phyloP scores from a whole-genome alignment of 495 filamentous ascomycete species.

The Penicillium turbatum region DNA sequence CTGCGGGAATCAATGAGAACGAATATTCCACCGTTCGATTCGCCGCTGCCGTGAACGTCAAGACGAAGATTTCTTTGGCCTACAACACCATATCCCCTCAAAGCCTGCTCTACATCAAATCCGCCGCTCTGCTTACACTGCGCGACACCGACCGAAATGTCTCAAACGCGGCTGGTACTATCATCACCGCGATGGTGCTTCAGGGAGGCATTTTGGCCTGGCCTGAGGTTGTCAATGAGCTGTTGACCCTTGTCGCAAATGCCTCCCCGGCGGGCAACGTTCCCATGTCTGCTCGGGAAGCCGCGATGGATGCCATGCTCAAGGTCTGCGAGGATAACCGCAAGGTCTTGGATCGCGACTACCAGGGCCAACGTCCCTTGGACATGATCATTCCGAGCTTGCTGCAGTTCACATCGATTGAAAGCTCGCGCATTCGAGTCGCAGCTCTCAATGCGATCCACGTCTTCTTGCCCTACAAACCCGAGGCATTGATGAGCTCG shows the following conservation, averaged over 20 bases:
- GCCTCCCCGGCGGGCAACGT: constrained; percentile 52
- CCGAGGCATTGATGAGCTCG: constrained; percentile 67
- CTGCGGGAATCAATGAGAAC: constrained; percentile 50
- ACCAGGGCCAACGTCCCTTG: constrained; percentile 79
- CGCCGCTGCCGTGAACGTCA: constrained; percentile 87
- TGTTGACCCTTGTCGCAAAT: constrained; percentile 73
- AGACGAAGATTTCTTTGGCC: constrained; percentile 76
- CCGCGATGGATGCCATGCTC: constrained; percentile 83
- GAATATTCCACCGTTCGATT: constrained; percentile 74
- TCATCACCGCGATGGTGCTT: constrained; percentile 89
- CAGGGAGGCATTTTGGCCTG: constrained; percentile 83
- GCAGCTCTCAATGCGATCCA: constrained; percentile 81
- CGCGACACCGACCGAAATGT: constrained; percentile 80
- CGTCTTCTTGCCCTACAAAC: constrained; percentile 78
- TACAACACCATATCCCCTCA: constrained; percentile 66
- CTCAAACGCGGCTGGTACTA: constrained; percentile 82
- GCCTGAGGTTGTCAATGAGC: constrained; percentile 81
- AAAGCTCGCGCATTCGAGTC: constrained; percentile 68
- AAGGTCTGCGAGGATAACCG: constrained; percentile 98
- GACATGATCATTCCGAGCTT: constrained; percentile 88
- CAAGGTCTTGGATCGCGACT: constrained; percentile 77
- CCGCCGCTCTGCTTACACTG: constrained; percentile 70
- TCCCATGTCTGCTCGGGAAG: constrained; percentile 73
- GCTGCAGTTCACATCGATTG: constrained; percentile 74
- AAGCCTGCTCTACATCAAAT: constrained; percentile 70